Conservation (phyloP, 129 eudicot genomes). For the Flaveria bidentis region DNA sequence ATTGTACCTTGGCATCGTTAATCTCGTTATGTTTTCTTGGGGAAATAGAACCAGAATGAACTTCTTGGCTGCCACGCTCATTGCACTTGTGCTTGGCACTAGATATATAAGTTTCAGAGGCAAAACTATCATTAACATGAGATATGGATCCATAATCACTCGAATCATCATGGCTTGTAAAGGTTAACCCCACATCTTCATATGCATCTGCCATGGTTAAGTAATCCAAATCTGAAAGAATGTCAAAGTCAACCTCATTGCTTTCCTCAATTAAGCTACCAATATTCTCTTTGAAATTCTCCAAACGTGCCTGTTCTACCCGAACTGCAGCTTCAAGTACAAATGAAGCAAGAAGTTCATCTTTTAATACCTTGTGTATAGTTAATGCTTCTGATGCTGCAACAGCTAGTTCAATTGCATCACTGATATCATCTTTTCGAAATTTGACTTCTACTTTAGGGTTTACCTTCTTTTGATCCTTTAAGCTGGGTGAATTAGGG, state of each 20-base stretch:
- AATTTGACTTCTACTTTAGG: conserved; percentile 33
- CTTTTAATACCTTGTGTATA: conserved; percentile 54
- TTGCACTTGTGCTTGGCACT: conserved; percentile 28
- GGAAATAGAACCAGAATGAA: conserved; percentile 17
- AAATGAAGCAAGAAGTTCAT: conserved; percentile 45
- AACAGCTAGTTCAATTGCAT: conserved; percentile 71
- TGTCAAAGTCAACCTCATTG: conserved; percentile 46
- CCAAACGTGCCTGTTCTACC: conserved; percentile 74
- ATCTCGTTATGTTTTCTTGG: conserved; percentile 20
- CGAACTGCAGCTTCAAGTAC: conserved; percentile 78
- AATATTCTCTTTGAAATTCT: conserved; percentile 34
- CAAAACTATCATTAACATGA: conserved; percentile 60
- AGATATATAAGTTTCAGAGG: conserved; percentile 25
- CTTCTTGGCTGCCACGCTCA: conserved; percentile 13
- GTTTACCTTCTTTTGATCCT: conserved; percentile 29
- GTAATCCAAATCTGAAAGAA: conserved; percentile 72
- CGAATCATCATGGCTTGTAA: conserved; percentile 27
- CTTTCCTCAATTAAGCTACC: conserved; percentile 22
- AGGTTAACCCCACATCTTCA: conserved; percentile 61
- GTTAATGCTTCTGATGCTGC: conserved; percentile 83
- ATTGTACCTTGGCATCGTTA: background rate
- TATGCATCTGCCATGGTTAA: conserved; percentile 65
- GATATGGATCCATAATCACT: conserved; percentile 41
- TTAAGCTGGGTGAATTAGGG: conserved; percentile 20
- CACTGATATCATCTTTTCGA: conserved; percentile 39